Percentiles rank a stretch among this genome's conserved stretches.
Conservation (phyloP, 352 stramenopile genomes). For the Globisporangium cederbergense region DNA sequence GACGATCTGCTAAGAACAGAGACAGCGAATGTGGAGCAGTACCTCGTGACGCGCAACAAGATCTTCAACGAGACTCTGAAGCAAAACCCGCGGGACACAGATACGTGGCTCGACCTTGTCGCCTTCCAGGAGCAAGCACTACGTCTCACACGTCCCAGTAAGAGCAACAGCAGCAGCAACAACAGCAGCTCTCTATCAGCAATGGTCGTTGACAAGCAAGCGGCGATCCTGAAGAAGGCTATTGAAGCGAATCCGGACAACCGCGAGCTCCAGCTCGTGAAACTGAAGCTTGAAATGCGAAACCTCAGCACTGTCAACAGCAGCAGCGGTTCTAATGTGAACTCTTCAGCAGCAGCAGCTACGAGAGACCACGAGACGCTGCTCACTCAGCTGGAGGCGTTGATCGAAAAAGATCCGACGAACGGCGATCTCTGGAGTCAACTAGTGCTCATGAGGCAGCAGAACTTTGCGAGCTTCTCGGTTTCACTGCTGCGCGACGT, state of each 20-base stretch:
- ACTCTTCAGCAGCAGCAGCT: neutral
- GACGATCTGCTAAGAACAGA: conserved; percentile 44
- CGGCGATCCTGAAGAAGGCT: conserved; percentile 53
- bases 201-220: conserved; percentile 63
- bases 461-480: conserved; percentile 74
- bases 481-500: conserved; percentile 63
- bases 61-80: conserved; percentile 35
- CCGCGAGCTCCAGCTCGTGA: conserved; percentile 36
- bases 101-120: conserved; percentile 69
- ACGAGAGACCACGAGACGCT: conserved; percentile 26
- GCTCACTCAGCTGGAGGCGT: conserved; percentile 37
- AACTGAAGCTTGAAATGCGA: conserved; percentile 50
- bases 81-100: conserved; percentile 37
- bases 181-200: conserved; percentile 18
- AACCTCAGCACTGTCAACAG: neutral
- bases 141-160: conserved; percentile 27
- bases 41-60: conserved; percentile 55
- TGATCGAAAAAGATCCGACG: conserved; percentile 46
- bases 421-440: conserved; percentile 58
- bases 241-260: conserved; percentile 45
- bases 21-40: conserved; percentile 60
- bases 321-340: conserved; percentile 1
- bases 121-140: conserved; percentile 67
- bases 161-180: neutral
- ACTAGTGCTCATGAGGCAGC: conserved; percentile 40